Base-by-base conservation (phyloP, 176 grass and related monocot species). In the Phoenix dactylifera region DNA sequence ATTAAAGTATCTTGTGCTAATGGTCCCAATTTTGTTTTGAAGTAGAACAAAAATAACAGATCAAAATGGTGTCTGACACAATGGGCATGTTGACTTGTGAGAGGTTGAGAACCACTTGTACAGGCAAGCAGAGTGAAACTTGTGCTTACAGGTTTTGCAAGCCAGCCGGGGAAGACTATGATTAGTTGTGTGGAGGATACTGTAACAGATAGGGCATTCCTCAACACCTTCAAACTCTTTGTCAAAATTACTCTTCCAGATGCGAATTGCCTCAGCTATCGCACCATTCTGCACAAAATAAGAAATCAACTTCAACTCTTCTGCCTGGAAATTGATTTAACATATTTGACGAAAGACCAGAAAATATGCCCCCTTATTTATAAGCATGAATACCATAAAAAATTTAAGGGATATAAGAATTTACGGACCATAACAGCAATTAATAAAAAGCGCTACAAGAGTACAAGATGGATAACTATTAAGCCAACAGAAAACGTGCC, bases 51-150 rank as follows among this genome's bases (percentile, higher is more conserved):
- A 74, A 74, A 2, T 23, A 51, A 6, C 10, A 44, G 24, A 26
- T 66, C 77, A 95, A 54, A 97, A 97, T 18, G 92, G 92, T 5
- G 87, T 91, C 67, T 91, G 92, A 75, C 92, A 97, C 22, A 97
- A 73, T 14, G 87, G 92, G 55, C 92, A 97, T 2, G 92, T 97
- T 4, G 92, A 97, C 61, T 97, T 91, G 75, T 97, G 89, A 68
- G 92, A 97, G 12, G 87, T 97, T 67, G 92, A 91, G 67, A 97
- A 97, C 92, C 92, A 97, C 63, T 97, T 97, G 84, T 88, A 97
- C 70, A 97, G 71, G 75, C 87, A 97, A 50, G 84, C 87, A 14
- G 86, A 83, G 18, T 96, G 92, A 58, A 96, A 97, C 68, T 97
- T 97, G 64, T 97, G 92, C 73, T 69, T 82, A 76, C 92, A 97